A percentile compares a stretch with the other conserved stretches of the same genome.
phyloP scores from a whole-genome alignment of 2,329 filamentous ascomycete species.

The Metarhizium sp. region DNA sequence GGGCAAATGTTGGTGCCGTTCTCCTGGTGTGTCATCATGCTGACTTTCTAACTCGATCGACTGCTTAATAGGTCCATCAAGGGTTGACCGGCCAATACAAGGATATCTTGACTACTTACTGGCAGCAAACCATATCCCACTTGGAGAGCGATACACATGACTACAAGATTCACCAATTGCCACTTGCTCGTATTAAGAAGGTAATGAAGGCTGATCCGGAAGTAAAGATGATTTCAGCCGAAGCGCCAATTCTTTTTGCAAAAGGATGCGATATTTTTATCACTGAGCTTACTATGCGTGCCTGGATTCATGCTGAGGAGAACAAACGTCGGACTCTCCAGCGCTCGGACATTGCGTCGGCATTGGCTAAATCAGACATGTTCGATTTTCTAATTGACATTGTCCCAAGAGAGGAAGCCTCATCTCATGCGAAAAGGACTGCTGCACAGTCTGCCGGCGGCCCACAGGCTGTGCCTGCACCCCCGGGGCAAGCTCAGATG shows the following conservation, averaged over 20 bases:
- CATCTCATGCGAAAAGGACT: slow-evolving; percentile 72
- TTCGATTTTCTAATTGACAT: slow-evolving; percentile 99
- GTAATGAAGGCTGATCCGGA: slow-evolving; percentile 99
- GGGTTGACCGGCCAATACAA: slow-evolving; percentile 87
- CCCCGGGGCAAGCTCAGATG: slow-evolving; percentile 41
- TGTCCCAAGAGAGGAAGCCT: slow-evolving; percentile 88
- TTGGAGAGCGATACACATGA: slow-evolving; percentile 93
- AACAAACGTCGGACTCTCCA: slow-evolving; percentile 96
- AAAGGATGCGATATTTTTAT: slow-evolving; percentile 99
- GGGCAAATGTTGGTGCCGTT: slow-evolving; percentile 71
- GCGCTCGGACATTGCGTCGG: slow-evolving; percentile 91
- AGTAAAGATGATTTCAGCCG: slow-evolving; percentile 99
- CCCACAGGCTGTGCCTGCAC: slow-evolving; percentile 35
- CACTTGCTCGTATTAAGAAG: slow-evolving; percentile 97
- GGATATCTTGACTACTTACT: slow-evolving; percentile 96
- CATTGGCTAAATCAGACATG: slow-evolving; percentile 96
- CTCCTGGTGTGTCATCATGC: not conserved
- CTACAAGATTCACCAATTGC: slow-evolving; percentile 96
- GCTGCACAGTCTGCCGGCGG: slow-evolving; percentile 38
- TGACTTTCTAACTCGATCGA: not conserved
- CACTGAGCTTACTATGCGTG: slow-evolving; percentile 96
- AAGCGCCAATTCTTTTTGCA: slow-evolving; percentile 94
- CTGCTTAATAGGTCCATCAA: slow-evolving; percentile 75
- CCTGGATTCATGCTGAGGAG: slow-evolving; percentile 98
- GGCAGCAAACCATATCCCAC: slow-evolving; percentile 96